Evolutionary conservation across 495 filamentous ascomycete species (phyloP).

Genomic region (Penicillium cosmopolitanum): DNA sequence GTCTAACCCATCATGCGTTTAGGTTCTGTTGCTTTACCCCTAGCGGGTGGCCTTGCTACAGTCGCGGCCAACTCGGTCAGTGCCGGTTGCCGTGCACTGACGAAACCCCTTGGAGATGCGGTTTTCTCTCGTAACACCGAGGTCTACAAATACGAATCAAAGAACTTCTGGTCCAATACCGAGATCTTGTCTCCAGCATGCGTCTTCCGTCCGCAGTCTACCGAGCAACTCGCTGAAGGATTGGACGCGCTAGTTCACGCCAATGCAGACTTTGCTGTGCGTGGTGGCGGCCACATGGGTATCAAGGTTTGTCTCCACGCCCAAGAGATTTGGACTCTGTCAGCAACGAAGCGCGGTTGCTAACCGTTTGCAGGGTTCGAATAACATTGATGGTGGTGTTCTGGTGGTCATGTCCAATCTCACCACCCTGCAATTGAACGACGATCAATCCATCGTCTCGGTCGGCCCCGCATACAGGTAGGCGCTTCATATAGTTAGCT

Average conservation of each 20-base stretch:
- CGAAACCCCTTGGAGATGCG: slow-evolving; percentile 18
- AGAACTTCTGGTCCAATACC: slow-evolving; percentile 44
- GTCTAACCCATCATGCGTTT: slow-evolving; percentile 25
- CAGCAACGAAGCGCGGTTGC: not conserved
- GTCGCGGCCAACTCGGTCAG: slow-evolving; percentile 8
- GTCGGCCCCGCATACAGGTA: slow-evolving; percentile 35
- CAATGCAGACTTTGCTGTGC: slow-evolving; percentile 43
- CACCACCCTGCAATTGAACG: slow-evolving; percentile 33
- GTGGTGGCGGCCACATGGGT: slow-evolving; percentile 45
- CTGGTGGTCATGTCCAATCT: slow-evolving; percentile 59
- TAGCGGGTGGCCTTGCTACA: slow-evolving; percentile 21
- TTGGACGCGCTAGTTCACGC: slow-evolving; percentile 32
- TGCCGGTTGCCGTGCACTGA: slow-evolving; percentile 28
- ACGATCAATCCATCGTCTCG: slow-evolving; percentile 34
- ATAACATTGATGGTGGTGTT: slow-evolving; percentile 53
- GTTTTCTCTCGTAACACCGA: slow-evolving; percentile 26
- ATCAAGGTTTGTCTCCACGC: slow-evolving; percentile 38
- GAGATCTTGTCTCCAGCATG: slow-evolving; percentile 40
- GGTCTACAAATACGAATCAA: slow-evolving; percentile 37
- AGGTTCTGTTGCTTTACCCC: slow-evolving; percentile 21
- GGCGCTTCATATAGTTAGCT: not conserved
- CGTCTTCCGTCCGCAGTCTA: slow-evolving; percentile 38
- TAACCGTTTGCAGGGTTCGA: slow-evolving; percentile 40
- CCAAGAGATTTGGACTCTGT: not conserved
- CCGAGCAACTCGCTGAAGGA: slow-evolving; percentile 27